Evolutionary conservation across 2,329 filamentous ascomycete species (phyloP).

Genomic region (Dothidotthia symphoricarpi): DNA sequence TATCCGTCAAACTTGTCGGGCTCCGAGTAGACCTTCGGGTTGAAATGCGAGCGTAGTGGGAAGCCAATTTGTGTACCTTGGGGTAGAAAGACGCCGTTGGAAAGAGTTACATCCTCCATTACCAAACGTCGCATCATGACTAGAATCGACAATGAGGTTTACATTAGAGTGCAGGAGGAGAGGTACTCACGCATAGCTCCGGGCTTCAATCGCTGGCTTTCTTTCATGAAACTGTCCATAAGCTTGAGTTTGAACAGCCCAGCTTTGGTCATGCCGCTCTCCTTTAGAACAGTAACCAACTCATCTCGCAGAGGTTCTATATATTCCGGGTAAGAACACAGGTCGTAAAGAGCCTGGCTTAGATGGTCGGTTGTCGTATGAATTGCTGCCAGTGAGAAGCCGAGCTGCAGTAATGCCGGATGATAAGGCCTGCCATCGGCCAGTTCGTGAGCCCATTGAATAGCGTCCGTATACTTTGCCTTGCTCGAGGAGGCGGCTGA

Average conservation of each 20-base stretch:
- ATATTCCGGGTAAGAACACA: conserved; percentile 23
- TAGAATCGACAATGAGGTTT: conserved; percentile 11
- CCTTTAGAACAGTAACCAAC: conserved; percentile 20
- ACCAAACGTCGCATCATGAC: conserved; percentile 27
- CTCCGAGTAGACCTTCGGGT: conserved; percentile 6
- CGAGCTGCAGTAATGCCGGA: too few species aligned
- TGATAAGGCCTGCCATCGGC: too few species aligned
- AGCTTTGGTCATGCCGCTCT: conserved; percentile 27
- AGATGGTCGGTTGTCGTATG: conserved; percentile 26
- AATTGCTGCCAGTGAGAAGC: conserved; percentile 14
- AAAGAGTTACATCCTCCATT: conserved; percentile 19
- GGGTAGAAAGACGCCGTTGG: conserved; percentile 27
- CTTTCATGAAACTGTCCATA: conserved; percentile 38
- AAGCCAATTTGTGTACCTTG: conserved; percentile 9
- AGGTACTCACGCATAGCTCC: too few species aligned
- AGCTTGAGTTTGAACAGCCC: conserved; percentile 29
- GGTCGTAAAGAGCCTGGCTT: conserved; percentile 19
- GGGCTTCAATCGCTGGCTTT: conserved; percentile 30
- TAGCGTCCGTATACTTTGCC: too few species aligned
- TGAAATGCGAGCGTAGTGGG: conserved; percentile 2
- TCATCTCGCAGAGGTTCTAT: conserved; percentile 27
- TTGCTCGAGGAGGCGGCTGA: conserved; percentile 6
- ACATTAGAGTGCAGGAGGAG: background rate
- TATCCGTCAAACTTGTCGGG: conserved; percentile 11
- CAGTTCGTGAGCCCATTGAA: too few species aligned